phyloP scores from a whole-genome alignment of 1,284 basidiomycete genomes.

The Malassezia dermatis region DNA sequence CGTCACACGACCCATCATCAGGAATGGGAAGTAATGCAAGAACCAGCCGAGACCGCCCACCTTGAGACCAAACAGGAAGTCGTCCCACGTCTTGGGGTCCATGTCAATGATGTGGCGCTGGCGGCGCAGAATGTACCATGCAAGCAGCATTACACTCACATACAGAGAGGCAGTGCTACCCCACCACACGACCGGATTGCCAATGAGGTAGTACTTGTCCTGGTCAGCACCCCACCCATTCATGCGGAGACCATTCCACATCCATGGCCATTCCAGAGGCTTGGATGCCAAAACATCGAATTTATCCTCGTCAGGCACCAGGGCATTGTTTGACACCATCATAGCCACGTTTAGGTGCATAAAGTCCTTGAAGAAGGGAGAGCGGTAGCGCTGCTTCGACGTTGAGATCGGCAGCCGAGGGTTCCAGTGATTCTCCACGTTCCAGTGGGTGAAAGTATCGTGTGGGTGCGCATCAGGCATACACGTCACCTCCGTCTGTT shows the following conservation, averaged over 20 bases:
- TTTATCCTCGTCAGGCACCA: conserved; percentile 93
- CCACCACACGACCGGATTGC: conserved; percentile 90
- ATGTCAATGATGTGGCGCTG: conserved; percentile 86
- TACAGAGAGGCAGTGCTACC: conserved; percentile 61
- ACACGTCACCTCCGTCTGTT: conserved; percentile 93
- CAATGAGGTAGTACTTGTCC: conserved; percentile 85
- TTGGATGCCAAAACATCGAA: conserved; percentile 88
- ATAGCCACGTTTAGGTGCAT: conserved; percentile 98
- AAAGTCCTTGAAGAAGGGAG: conserved; percentile 90
- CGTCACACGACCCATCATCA: conserved; percentile 76
- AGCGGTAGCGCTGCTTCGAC: conserved; percentile 69
- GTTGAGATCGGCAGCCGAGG: conserved; percentile 68
- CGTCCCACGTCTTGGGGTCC: conserved; percentile 76
- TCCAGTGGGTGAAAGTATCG: conserved; percentile 89
- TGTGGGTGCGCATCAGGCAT: conserved; percentile 72
- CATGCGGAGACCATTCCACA: conserved; percentile 76
- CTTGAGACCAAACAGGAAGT: conserved; percentile 85
- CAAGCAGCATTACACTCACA: conserved; percentile 55
- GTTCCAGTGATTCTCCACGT: conserved; percentile 95
- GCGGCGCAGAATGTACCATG: conserved; percentile 66
- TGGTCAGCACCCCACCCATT: conserved; percentile 85
- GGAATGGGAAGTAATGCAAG: conserved; percentile 82
- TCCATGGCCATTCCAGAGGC: conserved; percentile 86
- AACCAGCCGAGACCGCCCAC: conserved; percentile 83
- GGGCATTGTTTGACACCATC: conserved; percentile 99